These are phyloP conservation scores for Calonectria montana DNA, from an alignment of 2,329 filamentous ascomycete genomes.

Conservation along the genomic window DNA sequence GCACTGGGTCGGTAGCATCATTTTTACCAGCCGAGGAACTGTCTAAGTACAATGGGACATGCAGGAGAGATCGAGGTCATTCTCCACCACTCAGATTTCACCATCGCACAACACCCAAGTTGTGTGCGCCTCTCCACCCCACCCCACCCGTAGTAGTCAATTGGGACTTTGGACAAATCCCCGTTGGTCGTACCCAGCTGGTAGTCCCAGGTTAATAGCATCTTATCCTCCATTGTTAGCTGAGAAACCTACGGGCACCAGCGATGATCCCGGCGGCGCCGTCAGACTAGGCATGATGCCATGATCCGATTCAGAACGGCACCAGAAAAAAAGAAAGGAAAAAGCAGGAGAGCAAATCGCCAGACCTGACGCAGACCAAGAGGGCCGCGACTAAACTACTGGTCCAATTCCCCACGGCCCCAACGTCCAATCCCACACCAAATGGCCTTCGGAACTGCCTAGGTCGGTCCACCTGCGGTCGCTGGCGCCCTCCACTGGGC, in stretches of 20 bases:
- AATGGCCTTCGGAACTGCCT: slow-evolving; percentile 8
- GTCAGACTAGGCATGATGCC: not conserved
- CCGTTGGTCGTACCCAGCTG: not conserved
- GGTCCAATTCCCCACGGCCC: slow-evolving; percentile 9
- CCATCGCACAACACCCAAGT: not conserved
- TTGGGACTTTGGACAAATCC: slow-evolving; percentile 21
- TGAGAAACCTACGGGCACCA: slow-evolving; percentile 14
- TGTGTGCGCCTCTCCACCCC: not conserved
- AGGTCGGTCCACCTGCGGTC: not conserved
- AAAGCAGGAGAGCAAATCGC: not conserved
- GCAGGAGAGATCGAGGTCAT: not conserved
- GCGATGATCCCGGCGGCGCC: not conserved
- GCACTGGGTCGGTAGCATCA: not conserved
- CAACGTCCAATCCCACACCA: slow-evolving; percentile 3
- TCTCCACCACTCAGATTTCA: slow-evolving; percentile 15
- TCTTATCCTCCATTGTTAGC: not conserved
- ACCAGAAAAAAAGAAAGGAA: not conserved
- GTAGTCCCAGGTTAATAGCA: not conserved
- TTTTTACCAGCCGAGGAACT: not conserved
- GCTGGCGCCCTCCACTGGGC: slow-evolving; percentile 12
- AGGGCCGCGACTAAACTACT: slow-evolving; percentile 5
- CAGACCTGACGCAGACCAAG: slow-evolving; percentile 8
- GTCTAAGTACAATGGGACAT: not conserved
- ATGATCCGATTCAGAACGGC: slow-evolving; percentile 5
- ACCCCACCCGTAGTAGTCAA: not conserved